Conservation (phyloP, 106 monocot genomes). For the Dioscorea dumetorum region DNA sequence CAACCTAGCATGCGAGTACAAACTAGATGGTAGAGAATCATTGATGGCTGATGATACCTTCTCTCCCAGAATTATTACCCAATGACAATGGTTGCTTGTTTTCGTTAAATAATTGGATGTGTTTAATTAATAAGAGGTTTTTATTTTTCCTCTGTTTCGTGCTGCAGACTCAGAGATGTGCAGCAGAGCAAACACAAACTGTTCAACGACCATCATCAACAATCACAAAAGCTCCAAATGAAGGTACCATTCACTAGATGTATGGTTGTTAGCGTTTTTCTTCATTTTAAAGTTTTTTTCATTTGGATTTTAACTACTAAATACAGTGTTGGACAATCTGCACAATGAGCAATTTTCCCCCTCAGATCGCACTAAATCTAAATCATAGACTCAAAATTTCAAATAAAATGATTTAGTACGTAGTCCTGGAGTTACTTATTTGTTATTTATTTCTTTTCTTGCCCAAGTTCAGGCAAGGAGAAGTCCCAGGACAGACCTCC, state of each 20-base stretch:
- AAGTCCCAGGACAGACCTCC: constrained; percentile 43
- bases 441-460: too few relatives aligned
- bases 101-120: neutral
- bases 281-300: too few relatives aligned
- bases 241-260: constrained; percentile 3
- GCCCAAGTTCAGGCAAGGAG: constrained; percentile 23
- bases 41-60: too few relatives aligned
- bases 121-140: neutral
- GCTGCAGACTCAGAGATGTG: constrained; percentile 12
- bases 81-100: neutral
- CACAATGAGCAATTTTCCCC: neutral
- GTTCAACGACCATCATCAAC: constrained; percentile 13
- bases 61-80: too few relatives aligned
- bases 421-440: neutral
- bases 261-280: too few relatives aligned
- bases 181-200: constrained; percentile 15
- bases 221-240: constrained; percentile 1
- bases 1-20: too few relatives aligned
- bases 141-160: neutral
- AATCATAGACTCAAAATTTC: neutral
- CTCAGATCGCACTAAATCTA: neutral
- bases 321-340: too few relatives aligned
- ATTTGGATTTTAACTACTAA: too few relatives aligned
- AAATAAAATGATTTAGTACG: neutral
- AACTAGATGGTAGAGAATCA: too few relatives aligned